Base-by-base conservation (phyloP, 306 rosid species). In the Begonia peltatifolia region DNA sequence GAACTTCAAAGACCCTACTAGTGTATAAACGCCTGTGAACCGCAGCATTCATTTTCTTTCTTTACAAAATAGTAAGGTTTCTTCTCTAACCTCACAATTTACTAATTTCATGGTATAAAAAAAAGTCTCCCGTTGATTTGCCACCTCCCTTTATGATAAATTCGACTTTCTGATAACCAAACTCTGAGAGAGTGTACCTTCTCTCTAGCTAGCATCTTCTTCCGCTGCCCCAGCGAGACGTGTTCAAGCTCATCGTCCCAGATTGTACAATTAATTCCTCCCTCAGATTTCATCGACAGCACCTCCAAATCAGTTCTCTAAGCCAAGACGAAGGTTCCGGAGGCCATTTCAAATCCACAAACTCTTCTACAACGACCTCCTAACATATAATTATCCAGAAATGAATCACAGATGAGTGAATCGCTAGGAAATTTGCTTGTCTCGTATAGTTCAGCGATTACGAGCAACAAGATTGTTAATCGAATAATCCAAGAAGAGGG, bases 191-290 rank as follows among this genome's bases (percentile, higher is more conserved):
- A 51, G 5, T 51, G 59, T 3, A 14, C 35, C 30, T 55, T 42
- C 6, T 55, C 20, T 55, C 12, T 15, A 12, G 9, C 14, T 1
- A 55, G 35, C 48, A 41, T 42, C 18, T 55, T 55, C 49, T 55
- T 46, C 49, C 59, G 41, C 59, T 16, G 38, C 49, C 9, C 47
- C 59, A 55, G 9, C 7, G 59, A 17, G 18, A 55, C 30, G 15
- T 55, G 59, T 46, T 55, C 59, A 35, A 55, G 59, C 48, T 55
- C 59, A 55, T 55, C 59, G 22, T 16, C 41, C 43, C 25, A 5
- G 49, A 12, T 12, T 38, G 47, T 18, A 55, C 6, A 5, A 55
- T 41, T 12, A 43, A 55, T 55, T 55, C 9, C 48, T 44, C 48
- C 48, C 48, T 30, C 5, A 5, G 23, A 10, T 11, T 48, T 14